Conservation (phyloP, 1,284 basidiomycete genomes). For the Gymnopus androsaceus region DNA sequence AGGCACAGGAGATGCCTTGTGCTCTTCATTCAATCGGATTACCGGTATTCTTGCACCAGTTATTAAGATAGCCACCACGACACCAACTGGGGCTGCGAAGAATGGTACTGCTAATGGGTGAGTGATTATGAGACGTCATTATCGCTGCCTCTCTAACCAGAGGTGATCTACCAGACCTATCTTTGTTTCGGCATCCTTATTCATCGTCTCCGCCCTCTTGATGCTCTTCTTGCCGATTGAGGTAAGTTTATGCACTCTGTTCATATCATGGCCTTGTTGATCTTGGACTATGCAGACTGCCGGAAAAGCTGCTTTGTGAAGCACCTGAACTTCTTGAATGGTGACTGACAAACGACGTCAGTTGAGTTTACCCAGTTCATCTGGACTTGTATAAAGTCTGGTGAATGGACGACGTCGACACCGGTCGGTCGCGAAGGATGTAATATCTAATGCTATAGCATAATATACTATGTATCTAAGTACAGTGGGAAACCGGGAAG, state of each 20-base stretch:
- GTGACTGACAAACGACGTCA: too few species aligned
- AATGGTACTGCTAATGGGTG: conserved; percentile 34
- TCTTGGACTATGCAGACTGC: conserved; percentile 12
- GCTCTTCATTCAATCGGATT: conserved; percentile 54
- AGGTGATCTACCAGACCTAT: conserved; percentile 37
- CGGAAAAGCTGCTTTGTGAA: conserved; percentile 18
- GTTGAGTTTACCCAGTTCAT: too few species aligned
- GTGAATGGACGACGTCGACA: too few species aligned
- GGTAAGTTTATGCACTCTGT: conserved; percentile 32
- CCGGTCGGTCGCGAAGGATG: too few species aligned
- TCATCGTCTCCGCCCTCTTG: conserved; percentile 48
- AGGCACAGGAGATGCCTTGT: conserved; percentile 65
- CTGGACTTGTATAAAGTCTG: too few species aligned
- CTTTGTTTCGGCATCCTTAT: conserved; percentile 56
- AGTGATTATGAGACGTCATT: not conserved
- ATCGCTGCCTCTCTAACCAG: not conserved
- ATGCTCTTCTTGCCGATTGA: conserved; percentile 60
- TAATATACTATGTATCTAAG: too few species aligned
- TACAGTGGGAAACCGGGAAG: too few species aligned
- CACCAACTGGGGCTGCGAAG: conserved; percentile 27
- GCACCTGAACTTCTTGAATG: too few species aligned
- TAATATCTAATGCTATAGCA: too few species aligned
- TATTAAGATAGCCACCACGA: conserved; percentile 50
- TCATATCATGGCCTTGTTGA: not conserved
- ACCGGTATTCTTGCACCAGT: conserved; percentile 58